Conservation (phyloP, 164 flowering plant genomes). For the Kalanchoe fedtschenkoi region DNA sequence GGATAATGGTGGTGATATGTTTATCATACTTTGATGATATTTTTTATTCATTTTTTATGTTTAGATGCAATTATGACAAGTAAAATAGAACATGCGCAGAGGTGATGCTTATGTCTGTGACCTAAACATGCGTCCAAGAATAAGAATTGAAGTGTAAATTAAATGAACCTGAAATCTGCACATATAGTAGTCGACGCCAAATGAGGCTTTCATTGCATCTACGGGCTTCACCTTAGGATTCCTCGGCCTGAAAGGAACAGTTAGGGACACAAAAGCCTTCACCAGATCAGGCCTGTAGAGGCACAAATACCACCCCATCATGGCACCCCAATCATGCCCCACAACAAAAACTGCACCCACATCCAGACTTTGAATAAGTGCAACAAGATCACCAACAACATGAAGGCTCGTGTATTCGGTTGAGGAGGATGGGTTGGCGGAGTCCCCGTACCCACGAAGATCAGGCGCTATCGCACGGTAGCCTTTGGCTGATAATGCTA, state of each 20-base stretch:
- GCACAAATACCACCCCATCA: constrained; percentile 6
- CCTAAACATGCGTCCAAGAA: too few species aligned
- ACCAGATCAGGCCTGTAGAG: constrained; percentile 7
- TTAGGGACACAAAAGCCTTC: neutral
- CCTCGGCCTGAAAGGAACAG: neutral
- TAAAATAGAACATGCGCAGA: too few species aligned
- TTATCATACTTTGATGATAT: too few species aligned
- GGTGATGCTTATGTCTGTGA: too few species aligned
- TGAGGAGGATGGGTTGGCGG: constrained; percentile 24
- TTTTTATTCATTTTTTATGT: too few species aligned
- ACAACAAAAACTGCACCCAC: constrained; percentile 3
- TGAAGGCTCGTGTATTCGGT: constrained; percentile 26
- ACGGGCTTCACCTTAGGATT: neutral
- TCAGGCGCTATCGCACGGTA: constrained; percentile 26
- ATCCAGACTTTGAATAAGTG: constrained; percentile 9
- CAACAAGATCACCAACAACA: constrained; percentile 44
- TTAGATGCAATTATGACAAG: too few species aligned
- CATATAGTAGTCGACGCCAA: constrained; percentile 8
- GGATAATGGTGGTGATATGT: too few species aligned
- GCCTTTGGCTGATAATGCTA: constrained; percentile 22
- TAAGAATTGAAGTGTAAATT: neutral
- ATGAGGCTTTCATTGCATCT: neutral
- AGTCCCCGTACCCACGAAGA: constrained; percentile 32
- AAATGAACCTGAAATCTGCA: constrained; percentile 7
- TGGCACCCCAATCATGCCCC: constrained; percentile 10